These are phyloP conservation scores for Aspergillus flavus DNA, from an alignment of 2,329 filamentous ascomycete species.

Conservation along the genomic window DNA sequence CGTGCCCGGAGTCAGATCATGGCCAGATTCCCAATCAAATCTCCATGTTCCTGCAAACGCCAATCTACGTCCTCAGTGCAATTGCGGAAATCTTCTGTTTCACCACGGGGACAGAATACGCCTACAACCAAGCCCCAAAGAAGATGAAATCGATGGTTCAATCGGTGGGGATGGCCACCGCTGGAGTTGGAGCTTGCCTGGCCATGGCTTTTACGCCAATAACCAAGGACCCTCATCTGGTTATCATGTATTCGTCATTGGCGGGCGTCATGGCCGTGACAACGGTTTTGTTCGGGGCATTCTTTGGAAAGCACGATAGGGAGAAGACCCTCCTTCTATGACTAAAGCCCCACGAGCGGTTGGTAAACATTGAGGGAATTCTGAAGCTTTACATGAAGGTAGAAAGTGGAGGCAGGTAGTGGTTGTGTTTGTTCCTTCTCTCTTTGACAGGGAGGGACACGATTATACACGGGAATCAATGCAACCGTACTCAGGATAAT, in stretches of 20 bases:
- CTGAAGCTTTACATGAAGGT: background rate
- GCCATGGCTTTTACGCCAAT: background rate
- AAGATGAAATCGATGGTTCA: constrained; percentile 3
- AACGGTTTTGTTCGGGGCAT: background rate
- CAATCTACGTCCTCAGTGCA: constrained; percentile 36
- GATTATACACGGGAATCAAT: no score
- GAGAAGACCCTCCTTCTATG: background rate
- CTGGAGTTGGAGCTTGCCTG: background rate
- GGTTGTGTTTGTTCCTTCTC: no score
- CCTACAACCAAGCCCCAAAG: constrained; percentile 66
- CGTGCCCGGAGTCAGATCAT: background rate
- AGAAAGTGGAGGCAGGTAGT: background rate
- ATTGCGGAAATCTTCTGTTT: constrained; percentile 57
- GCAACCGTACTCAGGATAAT: no score
- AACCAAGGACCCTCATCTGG: background rate
- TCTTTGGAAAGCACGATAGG: background rate
- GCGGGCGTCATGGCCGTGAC: background rate
- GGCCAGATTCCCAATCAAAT: constrained; percentile 12
- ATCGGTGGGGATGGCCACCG: background rate
- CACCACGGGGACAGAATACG: constrained; percentile 68
- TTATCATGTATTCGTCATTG: background rate
- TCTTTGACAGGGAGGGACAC: no score
- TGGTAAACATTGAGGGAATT: background rate
- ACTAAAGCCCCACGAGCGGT: background rate
- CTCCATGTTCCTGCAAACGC: constrained; percentile 36